Conservation (phyloP, 768 basidiomycete species). For the Sarcodon aspratus region DNA sequence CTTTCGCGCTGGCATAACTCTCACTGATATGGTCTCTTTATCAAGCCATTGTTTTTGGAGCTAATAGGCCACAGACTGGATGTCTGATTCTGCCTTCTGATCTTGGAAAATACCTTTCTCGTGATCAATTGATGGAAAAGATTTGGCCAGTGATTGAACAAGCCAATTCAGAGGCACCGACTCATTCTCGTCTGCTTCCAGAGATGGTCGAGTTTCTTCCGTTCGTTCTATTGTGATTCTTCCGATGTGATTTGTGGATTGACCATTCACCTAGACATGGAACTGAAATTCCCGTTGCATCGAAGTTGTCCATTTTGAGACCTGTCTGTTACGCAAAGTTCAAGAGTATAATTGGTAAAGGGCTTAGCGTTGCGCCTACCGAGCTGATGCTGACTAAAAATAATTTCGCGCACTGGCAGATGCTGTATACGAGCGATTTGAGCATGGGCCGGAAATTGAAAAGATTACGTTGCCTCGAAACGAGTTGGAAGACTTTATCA, state of each 20-base stretch:
- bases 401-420: slow-evolving; percentile 8
- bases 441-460: slow-evolving; percentile 22
- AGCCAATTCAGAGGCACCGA: slow-evolving; percentile 41
- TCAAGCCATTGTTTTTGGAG: slow-evolving; percentile 36
- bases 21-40: no score
- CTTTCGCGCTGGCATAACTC: no score
- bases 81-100: slow-evolving; percentile 38
- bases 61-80: slow-evolving; percentile 35
- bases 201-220: slow-evolving; percentile 44
- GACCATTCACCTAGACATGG: slow-evolving; percentile 13
- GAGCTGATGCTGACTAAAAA: background rate
- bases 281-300: slow-evolving; percentile 35
- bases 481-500: slow-evolving; percentile 25
- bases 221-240: slow-evolving; percentile 7
- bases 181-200: slow-evolving; percentile 36
- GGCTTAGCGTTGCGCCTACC: slow-evolving; percentile 1
- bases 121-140: slow-evolving; percentile 18
- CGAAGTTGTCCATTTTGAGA: slow-evolving; percentile 39
- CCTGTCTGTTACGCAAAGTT: slow-evolving; percentile 40
- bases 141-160: slow-evolving; percentile 33
- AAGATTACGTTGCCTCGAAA: slow-evolving; percentile 13
- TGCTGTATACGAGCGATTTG: slow-evolving; percentile 27
- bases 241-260: background rate
- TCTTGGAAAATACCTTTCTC: slow-evolving; percentile 12
- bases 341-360: slow-evolving; percentile 29